Base-by-base conservation (phyloP, 176 grass and related monocot genomes). In the Chloris gayana region DNA sequence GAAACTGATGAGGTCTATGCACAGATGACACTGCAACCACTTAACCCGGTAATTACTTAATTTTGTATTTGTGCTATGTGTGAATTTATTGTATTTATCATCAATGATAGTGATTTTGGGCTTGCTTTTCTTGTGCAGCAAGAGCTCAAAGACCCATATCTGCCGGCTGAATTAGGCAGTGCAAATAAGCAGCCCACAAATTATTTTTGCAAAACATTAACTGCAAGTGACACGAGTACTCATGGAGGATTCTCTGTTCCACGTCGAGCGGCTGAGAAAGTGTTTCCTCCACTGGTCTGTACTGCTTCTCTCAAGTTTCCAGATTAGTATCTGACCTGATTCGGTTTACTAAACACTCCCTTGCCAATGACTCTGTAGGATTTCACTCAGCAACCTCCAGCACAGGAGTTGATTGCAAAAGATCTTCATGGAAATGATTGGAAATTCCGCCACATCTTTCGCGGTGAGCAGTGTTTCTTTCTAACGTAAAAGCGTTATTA, bases 211-310 rank as follows among this genome's bases (percentile, higher is more conserved):
- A 98, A 98, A 86, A 99, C 97, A 69, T 86, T 99, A 64, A 99
- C 97, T 9, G 96, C 96, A 42, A 99, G 96, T 72, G 96, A 99
- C 72, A 99, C 96, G 18, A 99, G 97, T 66, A 99, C 97, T 12
- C 97, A 99, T 90, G 97, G 97, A 74, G 97, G 97, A 70, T 99
- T 99, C 51, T 99, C 97, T 82, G 97, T 99, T 91, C 97, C 97
- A 31, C 92, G 97, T n/a, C 86, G 97, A 88, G 90, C 97, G 70
- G 97, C 93, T 72, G 97, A 99, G 85, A 99, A 99, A 84, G 97
- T 99, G 69, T 99, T 99, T 54, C 97, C 97, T 72, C 93, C 97
- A 18, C 77, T 99, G 97, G 97, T 99, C 87, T 54, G 84, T 84
- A 34, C 64, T 31, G 35, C 33, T 77, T 19, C 41, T 27, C 58